A percentile compares a stretch with the other conserved stretches of the same genome.
phyloP scores from a whole-genome alignment of 331 rosid species.

The Erythrophleum ivorense region DNA sequence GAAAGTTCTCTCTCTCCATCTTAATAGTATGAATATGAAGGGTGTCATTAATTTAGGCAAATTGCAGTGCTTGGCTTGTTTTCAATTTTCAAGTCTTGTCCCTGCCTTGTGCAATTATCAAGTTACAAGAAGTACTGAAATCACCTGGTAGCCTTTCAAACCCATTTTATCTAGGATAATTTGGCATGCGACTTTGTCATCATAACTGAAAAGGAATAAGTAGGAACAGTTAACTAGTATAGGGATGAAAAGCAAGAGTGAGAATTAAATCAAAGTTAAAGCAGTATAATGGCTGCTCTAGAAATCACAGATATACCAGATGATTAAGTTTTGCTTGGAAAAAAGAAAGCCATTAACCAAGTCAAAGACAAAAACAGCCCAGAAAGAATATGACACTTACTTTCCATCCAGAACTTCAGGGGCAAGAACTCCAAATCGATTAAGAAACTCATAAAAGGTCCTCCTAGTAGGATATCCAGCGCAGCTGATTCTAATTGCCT shows the following conservation, averaged over 20 bases:
- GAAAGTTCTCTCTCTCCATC: too few relatives aligned
- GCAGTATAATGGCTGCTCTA: not conserved
- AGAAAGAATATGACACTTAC: constrained; percentile 48
- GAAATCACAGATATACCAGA: not conserved
- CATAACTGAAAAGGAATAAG: constrained; percentile 52
- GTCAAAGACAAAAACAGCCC: constrained; percentile 8
- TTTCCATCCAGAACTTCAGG: constrained; percentile 81
- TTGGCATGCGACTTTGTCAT: constrained; percentile 73
- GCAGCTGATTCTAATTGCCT: constrained; percentile 86
- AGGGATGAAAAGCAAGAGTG: not conserved
- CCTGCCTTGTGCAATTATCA: not conserved
- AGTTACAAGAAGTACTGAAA: constrained; percentile 33
- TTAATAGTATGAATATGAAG: too few relatives aligned
- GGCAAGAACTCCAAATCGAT: constrained; percentile 84
- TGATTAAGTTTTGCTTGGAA: not conserved
- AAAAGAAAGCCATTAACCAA: not conserved
- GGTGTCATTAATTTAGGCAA: not conserved
- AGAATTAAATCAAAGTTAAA: not conserved
- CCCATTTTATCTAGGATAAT: constrained; percentile 75
- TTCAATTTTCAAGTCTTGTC: not conserved
- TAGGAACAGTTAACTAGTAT: constrained; percentile 11
- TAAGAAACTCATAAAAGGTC: constrained; percentile 77
- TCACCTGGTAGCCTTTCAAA: constrained; percentile 77
- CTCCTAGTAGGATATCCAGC: constrained; percentile 87
- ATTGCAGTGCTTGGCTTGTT: not conserved